These are phyloP conservation scores for Proteromonas lacertae DNA, from an alignment of 352 stramenopile genomes.

Conservation along the genomic window DNA sequence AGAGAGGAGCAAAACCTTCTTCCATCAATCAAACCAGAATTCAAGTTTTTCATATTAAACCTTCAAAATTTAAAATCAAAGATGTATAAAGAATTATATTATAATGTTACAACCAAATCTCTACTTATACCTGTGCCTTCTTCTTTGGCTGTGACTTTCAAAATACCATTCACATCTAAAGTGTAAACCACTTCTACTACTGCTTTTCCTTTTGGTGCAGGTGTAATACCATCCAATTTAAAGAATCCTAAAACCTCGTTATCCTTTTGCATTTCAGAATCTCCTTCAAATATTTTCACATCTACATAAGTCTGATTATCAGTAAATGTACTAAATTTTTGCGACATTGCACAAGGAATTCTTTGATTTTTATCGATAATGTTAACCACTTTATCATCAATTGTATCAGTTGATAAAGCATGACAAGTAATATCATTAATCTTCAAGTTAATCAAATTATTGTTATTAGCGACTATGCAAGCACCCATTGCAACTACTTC, in stretches of 20 bases:
- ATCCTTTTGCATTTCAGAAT: not conserved
- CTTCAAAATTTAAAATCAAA: too few relatives aligned
- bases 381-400: conserved; percentile 45
- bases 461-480: conserved; percentile 13
- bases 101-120: too few relatives aligned
- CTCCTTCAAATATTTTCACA: conserved; percentile 1
- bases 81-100: too few relatives aligned
- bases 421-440: conserved; percentile 42
- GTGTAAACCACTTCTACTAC: conserved; percentile 38
- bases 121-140: too few relatives aligned
- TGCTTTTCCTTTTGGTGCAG: conserved; percentile 38
- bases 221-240: conserved; percentile 15
- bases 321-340: conserved; percentile 1
- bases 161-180: conserved; percentile 40
- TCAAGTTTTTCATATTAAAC: too few relatives aligned
- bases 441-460: conserved; percentile 22
- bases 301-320: conserved; percentile 1
- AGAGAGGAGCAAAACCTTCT: too few relatives aligned
- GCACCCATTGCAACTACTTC: conserved; percentile 56
- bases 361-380: conserved; percentile 45
- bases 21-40: too few relatives aligned
- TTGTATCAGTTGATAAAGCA: conserved; percentile 44
- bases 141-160: conserved; percentile 72
- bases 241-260: conserved; percentile 1
- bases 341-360: conserved; percentile 42